Evolutionary conservation across 2,329 filamentous ascomycete species (phyloP).

Genomic region (Ascosphaera pollenicola): DNA sequence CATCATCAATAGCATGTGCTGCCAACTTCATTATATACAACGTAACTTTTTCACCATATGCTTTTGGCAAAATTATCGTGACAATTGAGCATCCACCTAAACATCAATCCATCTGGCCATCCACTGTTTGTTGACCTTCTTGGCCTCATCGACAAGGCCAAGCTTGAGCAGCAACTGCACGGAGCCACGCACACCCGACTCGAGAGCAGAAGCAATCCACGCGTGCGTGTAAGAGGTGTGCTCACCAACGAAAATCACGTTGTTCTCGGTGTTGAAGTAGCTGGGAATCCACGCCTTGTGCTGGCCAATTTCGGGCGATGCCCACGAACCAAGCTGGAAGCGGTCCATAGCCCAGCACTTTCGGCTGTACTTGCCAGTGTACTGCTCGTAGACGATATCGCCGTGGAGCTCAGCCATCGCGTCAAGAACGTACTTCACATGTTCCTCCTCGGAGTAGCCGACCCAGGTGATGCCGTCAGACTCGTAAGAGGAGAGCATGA

Average conservation of each 20-base stretch:
- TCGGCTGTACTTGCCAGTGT: conserved; percentile 14
- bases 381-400: conserved; percentile 9
- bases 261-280: conserved; percentile 14
- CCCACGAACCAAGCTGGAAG: conserved; percentile 12
- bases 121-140: conserved; percentile 39
- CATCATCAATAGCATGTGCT: too few species aligned
- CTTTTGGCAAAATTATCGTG: too few species aligned
- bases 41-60: too few species aligned
- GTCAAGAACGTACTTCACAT: conserved; percentile 11
- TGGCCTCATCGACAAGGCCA: conserved; percentile 47
- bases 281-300: conserved; percentile 14
- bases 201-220: conserved; percentile 10
- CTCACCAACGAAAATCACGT: conserved; percentile 16
- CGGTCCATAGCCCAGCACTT: conserved; percentile 15
- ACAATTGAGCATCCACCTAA: neutral
- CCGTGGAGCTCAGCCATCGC: conserved; percentile 12
- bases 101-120: conserved; percentile 38
- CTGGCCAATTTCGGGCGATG: conserved; percentile 12
- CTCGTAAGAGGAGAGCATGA: conserved; percentile 9
- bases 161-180: conserved; percentile 24
- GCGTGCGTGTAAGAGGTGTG: conserved; percentile 16
- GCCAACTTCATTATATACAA: too few species aligned
- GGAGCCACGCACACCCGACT: conserved; percentile 12
- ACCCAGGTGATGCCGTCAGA: conserved; percentile 14
- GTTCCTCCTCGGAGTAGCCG: conserved; percentile 11